These are phyloP conservation scores for Symmetrospora coprosmae DNA, from an alignment of 768 basidiomycete species.

Conservation along the genomic window DNA sequence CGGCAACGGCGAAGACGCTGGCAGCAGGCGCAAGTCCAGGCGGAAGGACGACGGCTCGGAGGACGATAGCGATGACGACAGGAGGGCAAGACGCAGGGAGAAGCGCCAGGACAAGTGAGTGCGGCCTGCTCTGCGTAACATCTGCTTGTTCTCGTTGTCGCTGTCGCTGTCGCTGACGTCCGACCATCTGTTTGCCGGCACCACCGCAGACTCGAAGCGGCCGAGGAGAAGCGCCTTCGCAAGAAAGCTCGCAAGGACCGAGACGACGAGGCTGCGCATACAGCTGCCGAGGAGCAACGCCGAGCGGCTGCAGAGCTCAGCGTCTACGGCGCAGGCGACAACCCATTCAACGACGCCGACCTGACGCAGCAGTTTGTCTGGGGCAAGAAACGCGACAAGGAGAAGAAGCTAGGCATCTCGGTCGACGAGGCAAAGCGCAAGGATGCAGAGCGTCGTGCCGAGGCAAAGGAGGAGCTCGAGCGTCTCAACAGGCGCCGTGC, in stretches of 20 bases:
- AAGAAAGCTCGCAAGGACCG: slow-evolving; percentile 76
- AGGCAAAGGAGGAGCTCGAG: slow-evolving; percentile 74
- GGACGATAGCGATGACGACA: slow-evolving; percentile 13
- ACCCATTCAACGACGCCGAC: slow-evolving; percentile 96
- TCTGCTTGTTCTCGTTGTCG: not conserved
- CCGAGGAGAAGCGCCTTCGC: slow-evolving; percentile 45
- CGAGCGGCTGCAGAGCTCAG: slow-evolving; percentile 79
- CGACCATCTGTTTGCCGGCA: no score
- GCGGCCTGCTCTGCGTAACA: not conserved
- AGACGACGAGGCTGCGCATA: slow-evolving; percentile 46
- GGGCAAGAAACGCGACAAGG: slow-evolving; percentile 98
- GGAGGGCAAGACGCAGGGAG: slow-evolving; percentile 22
- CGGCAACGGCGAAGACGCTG: slow-evolving; percentile 37
- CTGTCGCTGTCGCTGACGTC: no score
- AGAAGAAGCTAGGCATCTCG: slow-evolving; percentile 70
- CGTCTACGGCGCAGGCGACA: slow-evolving; percentile 89
- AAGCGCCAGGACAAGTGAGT: slow-evolving; percentile 46
- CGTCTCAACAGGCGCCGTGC: slow-evolving; percentile 75
- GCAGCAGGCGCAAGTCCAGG: not conserved
- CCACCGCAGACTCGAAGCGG: no score
- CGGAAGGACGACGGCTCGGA: not conserved
- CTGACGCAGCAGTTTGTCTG: slow-evolving; percentile 91
- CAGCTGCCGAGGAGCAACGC: slow-evolving; percentile 55
- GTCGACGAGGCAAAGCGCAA: slow-evolving; percentile 60
- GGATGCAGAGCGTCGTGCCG: slow-evolving; percentile 66